phyloP scores from a whole-genome alignment of 129 eudicot genomes.

The Solidago caesia region DNA sequence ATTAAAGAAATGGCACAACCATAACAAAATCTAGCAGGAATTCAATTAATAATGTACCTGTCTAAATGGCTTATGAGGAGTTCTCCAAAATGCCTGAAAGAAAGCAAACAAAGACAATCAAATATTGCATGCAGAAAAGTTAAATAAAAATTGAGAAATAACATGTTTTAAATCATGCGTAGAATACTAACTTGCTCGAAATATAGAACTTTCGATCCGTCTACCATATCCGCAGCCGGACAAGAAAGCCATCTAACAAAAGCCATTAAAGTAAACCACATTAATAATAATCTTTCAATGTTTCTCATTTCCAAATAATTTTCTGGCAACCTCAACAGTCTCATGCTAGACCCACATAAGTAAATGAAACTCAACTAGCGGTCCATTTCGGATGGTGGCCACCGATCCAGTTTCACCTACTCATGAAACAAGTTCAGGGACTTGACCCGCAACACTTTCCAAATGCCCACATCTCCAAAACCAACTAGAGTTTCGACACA shows the following conservation, averaged over 20 bases:
- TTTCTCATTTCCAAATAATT: constrained; percentile 3
- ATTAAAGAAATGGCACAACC: background rate
- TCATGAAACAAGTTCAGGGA: too few species aligned
- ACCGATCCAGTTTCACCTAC: too few species aligned
- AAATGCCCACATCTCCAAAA: too few species aligned
- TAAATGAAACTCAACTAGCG: too few species aligned
- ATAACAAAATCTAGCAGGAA: constrained; percentile 15
- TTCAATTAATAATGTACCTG: constrained; percentile 50
- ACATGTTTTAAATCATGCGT: background rate
- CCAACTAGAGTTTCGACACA: too few species aligned
- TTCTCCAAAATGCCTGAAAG: constrained; percentile 96
- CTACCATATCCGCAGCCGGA: constrained; percentile 95
- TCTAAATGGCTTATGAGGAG: constrained; percentile 91
- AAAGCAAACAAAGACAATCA: constrained; percentile 22
- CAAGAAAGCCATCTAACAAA: constrained; percentile 82
- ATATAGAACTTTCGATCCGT: constrained; percentile 83
- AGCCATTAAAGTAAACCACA: constrained; percentile 5
- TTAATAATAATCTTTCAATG: constrained; percentile 9
- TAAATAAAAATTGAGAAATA: background rate
- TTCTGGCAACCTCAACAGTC: too few species aligned
- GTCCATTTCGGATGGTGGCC: too few species aligned
- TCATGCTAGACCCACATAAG: too few species aligned
- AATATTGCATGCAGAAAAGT: background rate
- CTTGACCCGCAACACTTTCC: too few species aligned
- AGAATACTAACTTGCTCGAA: constrained; percentile 67